Conservation (phyloP, 331 rosid genomes). For the Erythrophleum ivorense region DNA sequence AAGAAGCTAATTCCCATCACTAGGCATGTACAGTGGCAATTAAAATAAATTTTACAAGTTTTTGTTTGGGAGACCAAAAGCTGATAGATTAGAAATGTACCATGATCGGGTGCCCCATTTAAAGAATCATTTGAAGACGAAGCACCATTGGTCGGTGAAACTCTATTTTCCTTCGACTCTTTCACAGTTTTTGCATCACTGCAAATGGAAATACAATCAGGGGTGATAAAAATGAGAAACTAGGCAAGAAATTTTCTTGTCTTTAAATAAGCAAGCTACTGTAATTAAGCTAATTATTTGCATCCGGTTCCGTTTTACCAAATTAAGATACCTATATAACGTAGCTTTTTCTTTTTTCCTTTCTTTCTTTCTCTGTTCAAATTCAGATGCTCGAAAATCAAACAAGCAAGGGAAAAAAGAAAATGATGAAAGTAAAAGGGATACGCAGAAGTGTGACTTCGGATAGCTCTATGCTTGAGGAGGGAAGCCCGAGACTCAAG, state of each 20-base stretch:
- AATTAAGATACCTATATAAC: not conserved
- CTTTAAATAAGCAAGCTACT: not conserved
- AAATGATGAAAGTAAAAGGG: not conserved
- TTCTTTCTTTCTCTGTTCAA: not conserved
- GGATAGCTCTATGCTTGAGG: conserved; percentile 45
- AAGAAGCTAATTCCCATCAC: conserved; percentile 26
- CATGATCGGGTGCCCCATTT: conserved; percentile 33
- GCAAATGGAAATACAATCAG: conserved; percentile 35
- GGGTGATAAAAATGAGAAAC: not conserved
- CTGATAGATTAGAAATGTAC: conserved; percentile 16
- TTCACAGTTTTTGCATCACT: conserved; percentile 33
- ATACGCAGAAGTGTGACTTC: conserved; percentile 40
- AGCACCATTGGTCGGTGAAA: conserved; percentile 10
- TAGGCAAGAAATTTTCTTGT: not conserved
- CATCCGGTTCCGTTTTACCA: not conserved
- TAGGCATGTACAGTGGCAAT: not conserved
- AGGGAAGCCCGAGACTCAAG: conserved; percentile 56
- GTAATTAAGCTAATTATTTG: not conserved
- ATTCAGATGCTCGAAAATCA: not conserved
- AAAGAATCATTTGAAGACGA: conserved; percentile 20
- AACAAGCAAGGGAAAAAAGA: not conserved
- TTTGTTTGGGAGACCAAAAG: not conserved
- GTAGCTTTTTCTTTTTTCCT: too few species aligned
- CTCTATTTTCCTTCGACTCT: conserved; percentile 42
- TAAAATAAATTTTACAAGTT: not conserved